Base-by-base conservation (phyloP, 345 rosid genomes). In the Cochlearia excelsa region DNA sequence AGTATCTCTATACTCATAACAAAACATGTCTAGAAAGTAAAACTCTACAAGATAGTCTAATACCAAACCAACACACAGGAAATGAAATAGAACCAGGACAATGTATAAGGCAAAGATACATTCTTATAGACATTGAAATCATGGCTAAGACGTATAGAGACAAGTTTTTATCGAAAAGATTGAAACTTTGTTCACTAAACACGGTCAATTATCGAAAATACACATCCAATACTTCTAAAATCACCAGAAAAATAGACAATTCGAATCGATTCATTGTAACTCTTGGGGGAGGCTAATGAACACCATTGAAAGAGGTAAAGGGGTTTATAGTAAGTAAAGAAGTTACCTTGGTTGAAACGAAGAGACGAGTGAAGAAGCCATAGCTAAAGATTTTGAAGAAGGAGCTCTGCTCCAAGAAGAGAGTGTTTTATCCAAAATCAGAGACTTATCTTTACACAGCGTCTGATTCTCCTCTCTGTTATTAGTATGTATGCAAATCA, bases 331-430 rank as follows among this genome's bases (percentile, higher is more conserved):
- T 29, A 26, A 11, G 6, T 16, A 34, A 1, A 37, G 7, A 1
- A 0, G 28, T 35, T 41, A 89, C 97, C 97, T 76, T 63, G 81
- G 76, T 54, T 80, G 90, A 61, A 84, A 72, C 31, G 95, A 79
- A 55, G 76, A 67, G 0, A 81, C 66, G 71, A 86, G 28, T 6
- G 90, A 84, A 67, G 91, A 80, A 73, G 87, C 84, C 96, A 88
- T 83, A 33, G 61, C 40, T 30, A 56, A 42, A 67, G 54, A 34
- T 34, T 34, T 63, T 57, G 31, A 44, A 4, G 59, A 74, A 7
- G 51, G 62, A 68, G 73, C 73, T 68, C 62, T 61, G 73, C 81
- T 73, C 78, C 74, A 59, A 31, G 38, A 29, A 28, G n/a, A 9
- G 46, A 39, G 54, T 38, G 46, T 46, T 52, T 66, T 69, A 69